phyloP scores from a whole-genome alignment of 257 asterid genomes.

The Nicotiana noctiflora region DNA sequence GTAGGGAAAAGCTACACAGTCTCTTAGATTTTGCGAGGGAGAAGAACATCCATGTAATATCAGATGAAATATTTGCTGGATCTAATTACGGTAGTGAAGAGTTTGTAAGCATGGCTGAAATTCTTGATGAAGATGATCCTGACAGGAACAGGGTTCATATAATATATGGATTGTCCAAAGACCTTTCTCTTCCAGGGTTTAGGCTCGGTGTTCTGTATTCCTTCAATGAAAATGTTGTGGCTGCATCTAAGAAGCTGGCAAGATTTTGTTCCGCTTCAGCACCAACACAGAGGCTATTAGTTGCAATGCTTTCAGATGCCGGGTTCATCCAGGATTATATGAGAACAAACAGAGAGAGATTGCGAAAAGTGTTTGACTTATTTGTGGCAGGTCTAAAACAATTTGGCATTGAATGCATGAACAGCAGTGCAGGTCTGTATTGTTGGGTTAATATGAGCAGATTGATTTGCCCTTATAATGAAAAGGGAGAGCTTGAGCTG shows the following conservation, averaged over 20 bases:
- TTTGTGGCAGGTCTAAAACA: slow-evolving; percentile 57
- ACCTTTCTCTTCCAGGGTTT: slow-evolving; percentile 82
- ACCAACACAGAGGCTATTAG: slow-evolving; percentile 70
- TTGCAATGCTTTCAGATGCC: slow-evolving; percentile 71
- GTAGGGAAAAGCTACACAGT: slow-evolving; percentile 41
- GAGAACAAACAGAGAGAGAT: slow-evolving; percentile 47
- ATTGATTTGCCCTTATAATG: slow-evolving; percentile 62
- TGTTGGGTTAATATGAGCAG: slow-evolving; percentile 96
- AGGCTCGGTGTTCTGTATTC: slow-evolving; percentile 87
- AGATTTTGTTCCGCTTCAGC: slow-evolving; percentile 83
- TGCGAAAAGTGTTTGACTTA: slow-evolving; percentile 40
- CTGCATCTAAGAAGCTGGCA: slow-evolving; percentile 69
- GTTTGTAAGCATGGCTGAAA: slow-evolving; percentile 92
- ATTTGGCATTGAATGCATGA: slow-evolving; percentile 57
- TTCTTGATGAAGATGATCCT: slow-evolving; percentile 54
- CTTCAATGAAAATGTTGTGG: slow-evolving; percentile 63
- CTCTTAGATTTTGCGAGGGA: slow-evolving; percentile 79
- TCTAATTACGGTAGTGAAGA: slow-evolving; percentile 64
- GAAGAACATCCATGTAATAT: slow-evolving; percentile 82
- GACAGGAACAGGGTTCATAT: slow-evolving; percentile 87
- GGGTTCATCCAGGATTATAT: slow-evolving; percentile 51
- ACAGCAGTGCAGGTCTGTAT: slow-evolving; percentile 74
- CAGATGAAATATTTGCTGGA: slow-evolving; percentile 89
- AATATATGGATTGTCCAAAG: slow-evolving; percentile 80
- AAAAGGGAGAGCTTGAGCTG: slow-evolving; percentile 90